phyloP scores from a whole-genome alignment of 768 basidiomycete species.

The Russula sp. region DNA sequence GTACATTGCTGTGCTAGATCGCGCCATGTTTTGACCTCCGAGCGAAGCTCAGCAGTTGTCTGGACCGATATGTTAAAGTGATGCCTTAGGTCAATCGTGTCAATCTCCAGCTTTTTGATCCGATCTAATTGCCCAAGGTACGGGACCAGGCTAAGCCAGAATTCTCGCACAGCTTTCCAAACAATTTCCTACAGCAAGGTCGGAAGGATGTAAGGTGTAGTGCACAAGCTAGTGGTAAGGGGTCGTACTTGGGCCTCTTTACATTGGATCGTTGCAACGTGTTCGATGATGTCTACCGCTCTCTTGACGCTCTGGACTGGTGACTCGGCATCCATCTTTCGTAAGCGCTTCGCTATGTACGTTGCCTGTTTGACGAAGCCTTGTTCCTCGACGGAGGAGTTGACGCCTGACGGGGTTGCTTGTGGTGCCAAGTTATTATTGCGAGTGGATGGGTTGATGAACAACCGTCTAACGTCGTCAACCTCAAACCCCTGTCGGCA shows the following conservation, averaged over 20 bases:
- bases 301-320: constrained; percentile 3
- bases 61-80: background rate
- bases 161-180: constrained; percentile 18
- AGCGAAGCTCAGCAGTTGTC: background rate
- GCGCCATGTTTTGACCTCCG: background rate
- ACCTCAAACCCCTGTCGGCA: constrained; percentile 6
- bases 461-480: constrained; percentile 5
- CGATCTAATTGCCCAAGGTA: background rate
- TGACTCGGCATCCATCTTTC: background rate
- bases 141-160: constrained; percentile 5
- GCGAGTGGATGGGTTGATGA: background rate
- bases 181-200: constrained; percentile 9
- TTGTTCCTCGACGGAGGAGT: background rate
- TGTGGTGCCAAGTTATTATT: background rate
- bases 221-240: background rate
- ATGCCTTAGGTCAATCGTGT: background rate
- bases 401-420: background rate
- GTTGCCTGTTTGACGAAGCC: constrained; percentile 15
- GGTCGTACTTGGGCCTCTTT: constrained; percentile 10
- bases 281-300: constrained; percentile 11
- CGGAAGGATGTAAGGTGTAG: background rate
- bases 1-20: background rate
- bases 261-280: constrained; percentile 10
- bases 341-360: constrained; percentile 8
- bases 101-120: background rate